A percentile compares a stretch with the other conserved stretches of the same genome.
Conservation (phyloP, 371 early-diverging fungal species). For the Smittium culicis region DNA sequence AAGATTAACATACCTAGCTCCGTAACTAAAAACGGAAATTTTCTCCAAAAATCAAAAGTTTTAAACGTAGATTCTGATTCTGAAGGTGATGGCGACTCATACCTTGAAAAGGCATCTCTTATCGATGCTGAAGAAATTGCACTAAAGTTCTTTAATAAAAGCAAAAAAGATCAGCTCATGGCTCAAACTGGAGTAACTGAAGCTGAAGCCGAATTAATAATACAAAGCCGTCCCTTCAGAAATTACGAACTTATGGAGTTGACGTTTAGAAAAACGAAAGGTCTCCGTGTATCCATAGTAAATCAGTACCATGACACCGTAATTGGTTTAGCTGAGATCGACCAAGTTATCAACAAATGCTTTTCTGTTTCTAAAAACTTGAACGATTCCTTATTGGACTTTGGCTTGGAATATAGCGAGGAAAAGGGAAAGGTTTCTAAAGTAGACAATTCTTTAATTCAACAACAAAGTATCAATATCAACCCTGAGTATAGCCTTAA, state of each 20-base stretch:
- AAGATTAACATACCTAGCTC: not conserved
- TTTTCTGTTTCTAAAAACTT: constrained; percentile 36
- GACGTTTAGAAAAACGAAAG: constrained; percentile 38
- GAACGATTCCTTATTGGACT: constrained; percentile 17
- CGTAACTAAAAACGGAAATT: not conserved
- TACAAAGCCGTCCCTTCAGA: constrained; percentile 45
- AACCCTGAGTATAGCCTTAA: constrained; percentile 45
- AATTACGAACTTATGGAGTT: constrained; percentile 39
- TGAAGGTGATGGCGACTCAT: constrained; percentile 10
- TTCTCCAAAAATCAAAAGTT: not conserved
- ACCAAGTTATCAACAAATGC: constrained; percentile 49
- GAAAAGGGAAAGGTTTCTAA: constrained; percentile 21
- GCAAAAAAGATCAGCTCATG: constrained; percentile 40
- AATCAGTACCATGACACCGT: constrained; percentile 46
- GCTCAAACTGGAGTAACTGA: constrained; percentile 48
- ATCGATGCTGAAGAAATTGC: constrained; percentile 33
- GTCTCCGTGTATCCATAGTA: constrained; percentile 43
- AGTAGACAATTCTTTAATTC: constrained; percentile 21
- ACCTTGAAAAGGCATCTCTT: constrained; percentile 16
- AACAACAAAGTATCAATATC: constrained; percentile 20
- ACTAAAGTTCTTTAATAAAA: constrained; percentile 50
- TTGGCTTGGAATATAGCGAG: constrained; percentile 24
- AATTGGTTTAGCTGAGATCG: constrained; percentile 57
- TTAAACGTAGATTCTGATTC: not conserved
- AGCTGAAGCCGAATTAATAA: constrained; percentile 41